Evolutionary conservation across 164 flowering plant species (phyloP), one percentile per base, ranked within the genome.

Genomic region (Buxus sempervirens): DNA sequence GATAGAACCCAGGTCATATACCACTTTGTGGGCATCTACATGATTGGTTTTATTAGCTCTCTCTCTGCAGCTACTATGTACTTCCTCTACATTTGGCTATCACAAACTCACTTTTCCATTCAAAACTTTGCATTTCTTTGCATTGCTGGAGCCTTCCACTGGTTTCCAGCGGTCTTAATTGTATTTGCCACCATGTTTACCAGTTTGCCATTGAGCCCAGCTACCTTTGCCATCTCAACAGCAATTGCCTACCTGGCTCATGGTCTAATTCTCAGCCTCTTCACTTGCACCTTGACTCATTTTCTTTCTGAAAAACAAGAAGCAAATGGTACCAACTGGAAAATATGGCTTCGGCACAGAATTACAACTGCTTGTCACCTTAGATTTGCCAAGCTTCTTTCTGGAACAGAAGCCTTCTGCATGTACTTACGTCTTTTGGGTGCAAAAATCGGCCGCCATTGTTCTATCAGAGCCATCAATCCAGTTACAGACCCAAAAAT

Each of bases 371-470:
- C 90, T 32, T 81, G 84, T 68, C 96, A 90, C 73, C 85, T 81
- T 23, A 71, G 87, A 67, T 88, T 90, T 65, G 84, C 87, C 23
- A 82, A 82, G 62, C 79, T 90, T 57, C 76, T 90, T 38, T 86
- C 90, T 23, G 92, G 96, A 64, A 90, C 96, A 42, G 96, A 88
- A 79, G 90, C 92, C 22, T 85, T 88, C 70, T 86, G 89, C 83
- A 75, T 86, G 24, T 88, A 86, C 67, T 65, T 88, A 9, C 79
- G 90, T 68, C 77, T 81, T 24, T 58, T 88, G 72, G 96, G 92
- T 2, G 88, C 90, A 51, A 82, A 82, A 68, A 71, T 90, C 28
- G 96, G 92, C 14, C 79, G 72, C 21, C 75, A 86, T 69, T 86
- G 90, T 74, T 90, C 96, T 1, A 85, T 88, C 76, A 79, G 90